A percentile compares a stretch with the other conserved stretches of the same genome.
Conservation (phyloP, 129 eudicot species). For the Centaurea solstitialis region DNA sequence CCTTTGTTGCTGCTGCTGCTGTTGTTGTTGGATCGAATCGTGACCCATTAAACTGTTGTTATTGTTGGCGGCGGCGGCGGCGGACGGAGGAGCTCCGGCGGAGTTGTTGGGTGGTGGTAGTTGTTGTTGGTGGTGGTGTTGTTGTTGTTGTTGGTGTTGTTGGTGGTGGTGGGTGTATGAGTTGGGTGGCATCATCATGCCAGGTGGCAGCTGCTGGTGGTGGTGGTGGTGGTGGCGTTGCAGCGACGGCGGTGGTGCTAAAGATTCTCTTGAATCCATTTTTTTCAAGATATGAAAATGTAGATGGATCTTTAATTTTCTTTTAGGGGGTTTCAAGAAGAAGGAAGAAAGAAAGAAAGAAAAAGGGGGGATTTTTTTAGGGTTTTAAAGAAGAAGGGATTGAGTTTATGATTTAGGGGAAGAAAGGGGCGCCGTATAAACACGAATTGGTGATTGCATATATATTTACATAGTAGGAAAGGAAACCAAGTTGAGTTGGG, state of each 20-base stretch:
- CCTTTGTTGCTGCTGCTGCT: not conserved
- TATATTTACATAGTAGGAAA: too few relatives aligned
- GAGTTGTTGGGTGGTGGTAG: slow-evolving; percentile 27
- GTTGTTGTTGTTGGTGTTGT: too few relatives aligned
- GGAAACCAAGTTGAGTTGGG: too few relatives aligned
- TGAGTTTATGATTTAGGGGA: not conserved
- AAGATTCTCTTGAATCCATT: slow-evolving; percentile 55
- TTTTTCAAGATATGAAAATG: slow-evolving; percentile 7
- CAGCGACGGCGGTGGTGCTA: slow-evolving; percentile 36
- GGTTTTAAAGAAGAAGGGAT: slow-evolving; percentile 31
- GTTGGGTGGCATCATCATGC: slow-evolving; percentile 37
- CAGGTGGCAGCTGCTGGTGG: slow-evolving; percentile 26
- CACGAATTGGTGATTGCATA: slow-evolving; percentile 17
- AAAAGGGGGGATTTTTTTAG: slow-evolving; percentile 20
- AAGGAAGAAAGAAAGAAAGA: too few relatives aligned
- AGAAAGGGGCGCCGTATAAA: slow-evolving; percentile 21
- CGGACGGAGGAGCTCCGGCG: slow-evolving; percentile 3
- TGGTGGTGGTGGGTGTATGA: slow-evolving; percentile 12
- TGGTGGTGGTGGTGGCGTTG: slow-evolving; percentile 42
- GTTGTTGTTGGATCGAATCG: slow-evolving; percentile 28
- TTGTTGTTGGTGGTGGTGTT: slow-evolving; percentile 22
- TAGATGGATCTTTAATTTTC: slow-evolving; percentile 23
- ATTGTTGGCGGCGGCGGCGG: not conserved
- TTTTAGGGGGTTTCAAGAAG: slow-evolving; percentile 9
- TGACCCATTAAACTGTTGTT: slow-evolving; percentile 18